Conservation (phyloP, 2,329 filamentous ascomycete species). For the Arthroderma sp. region DNA sequence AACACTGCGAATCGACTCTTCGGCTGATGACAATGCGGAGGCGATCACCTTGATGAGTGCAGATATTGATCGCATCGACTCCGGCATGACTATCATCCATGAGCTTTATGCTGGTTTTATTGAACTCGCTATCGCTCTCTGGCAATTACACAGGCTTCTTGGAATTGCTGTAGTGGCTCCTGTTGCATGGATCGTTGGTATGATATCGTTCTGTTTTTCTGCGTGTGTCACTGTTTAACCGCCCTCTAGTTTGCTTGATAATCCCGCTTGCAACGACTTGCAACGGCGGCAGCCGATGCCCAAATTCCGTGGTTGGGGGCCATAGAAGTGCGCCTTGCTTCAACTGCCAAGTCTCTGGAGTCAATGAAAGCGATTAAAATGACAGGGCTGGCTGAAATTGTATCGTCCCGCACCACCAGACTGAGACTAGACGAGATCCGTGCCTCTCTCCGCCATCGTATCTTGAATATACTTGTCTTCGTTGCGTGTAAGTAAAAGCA, state of each 20-base stretch:
- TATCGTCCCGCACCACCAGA: neutral
- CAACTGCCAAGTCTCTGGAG: neutral
- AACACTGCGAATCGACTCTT: neutral
- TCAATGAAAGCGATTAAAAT: constrained; percentile 1
- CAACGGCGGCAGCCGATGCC: neutral
- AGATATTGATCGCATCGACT: constrained; percentile 18
- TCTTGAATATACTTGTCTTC: neutral
- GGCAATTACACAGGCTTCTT: constrained; percentile 2
- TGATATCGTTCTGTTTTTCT: neutral
- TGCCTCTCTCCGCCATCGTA: neutral
- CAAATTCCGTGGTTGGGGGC: constrained; percentile 3
- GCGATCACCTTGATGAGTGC: constrained; percentile 20
- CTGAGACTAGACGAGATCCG: neutral
- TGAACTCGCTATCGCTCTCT: constrained; percentile 5
- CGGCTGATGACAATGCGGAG: neutral
- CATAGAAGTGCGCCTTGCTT: neutral
- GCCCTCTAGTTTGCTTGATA: neutral
- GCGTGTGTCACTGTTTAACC: neutral
- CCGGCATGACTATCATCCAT: constrained; percentile 15
- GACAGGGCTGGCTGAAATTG: neutral
- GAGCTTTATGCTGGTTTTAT: constrained; percentile 18
- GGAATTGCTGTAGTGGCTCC: neutral
- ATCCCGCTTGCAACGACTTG: neutral
- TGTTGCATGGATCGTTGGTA: constrained; percentile 1
- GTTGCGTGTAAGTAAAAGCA: neutral